Percentiles rank a stretch among this genome's conserved stretches.
phyloP scores from a whole-genome alignment of 2,329 filamentous ascomycete species.

The Colletotrichum euphorbiae region DNA sequence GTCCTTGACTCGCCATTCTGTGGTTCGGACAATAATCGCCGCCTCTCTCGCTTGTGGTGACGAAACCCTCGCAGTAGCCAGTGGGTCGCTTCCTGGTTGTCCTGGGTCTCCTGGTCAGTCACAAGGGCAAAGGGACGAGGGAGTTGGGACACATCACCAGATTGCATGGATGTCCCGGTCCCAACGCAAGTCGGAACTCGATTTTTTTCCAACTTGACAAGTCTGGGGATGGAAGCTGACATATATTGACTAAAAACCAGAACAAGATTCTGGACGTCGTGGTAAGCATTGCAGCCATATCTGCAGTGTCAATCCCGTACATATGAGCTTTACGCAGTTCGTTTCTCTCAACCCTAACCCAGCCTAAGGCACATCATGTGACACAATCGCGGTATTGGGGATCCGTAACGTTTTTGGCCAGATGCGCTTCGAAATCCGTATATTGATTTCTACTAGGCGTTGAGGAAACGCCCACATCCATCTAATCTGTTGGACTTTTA shows the following conservation, averaged over 20 bases:
- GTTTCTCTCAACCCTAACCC: background rate
- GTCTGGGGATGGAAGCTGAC: constrained; percentile 1
- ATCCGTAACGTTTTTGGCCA: background rate
- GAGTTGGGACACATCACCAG: constrained; percentile 7
- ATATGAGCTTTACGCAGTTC: background rate
- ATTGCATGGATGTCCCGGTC: constrained; percentile 3
- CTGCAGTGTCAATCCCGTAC: constrained; percentile 2
- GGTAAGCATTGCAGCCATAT: background rate
- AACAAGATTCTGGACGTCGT: background rate
- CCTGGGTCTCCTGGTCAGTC: constrained; percentile 6
- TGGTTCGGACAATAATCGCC: constrained; percentile 6
- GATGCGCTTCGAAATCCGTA: background rate
- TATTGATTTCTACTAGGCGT: background rate
- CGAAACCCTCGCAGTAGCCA: constrained; percentile 4
- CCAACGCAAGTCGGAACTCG: background rate
- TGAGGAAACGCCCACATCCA: background rate
- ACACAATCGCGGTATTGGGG: constrained; percentile 7
- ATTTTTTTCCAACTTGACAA: background rate
- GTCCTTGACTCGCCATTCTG: constrained; percentile 11
- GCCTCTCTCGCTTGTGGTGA: constrained; percentile 13
- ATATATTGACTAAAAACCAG: background rate
- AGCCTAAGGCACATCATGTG: constrained; percentile 4
- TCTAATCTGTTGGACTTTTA: too few species aligned
- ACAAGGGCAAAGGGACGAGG: constrained; percentile 4
- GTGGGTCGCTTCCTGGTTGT: background rate